Evolutionary conservation across 306 rosid species (phyloP).

Genomic region (Acacia crassicarpa): DNA sequence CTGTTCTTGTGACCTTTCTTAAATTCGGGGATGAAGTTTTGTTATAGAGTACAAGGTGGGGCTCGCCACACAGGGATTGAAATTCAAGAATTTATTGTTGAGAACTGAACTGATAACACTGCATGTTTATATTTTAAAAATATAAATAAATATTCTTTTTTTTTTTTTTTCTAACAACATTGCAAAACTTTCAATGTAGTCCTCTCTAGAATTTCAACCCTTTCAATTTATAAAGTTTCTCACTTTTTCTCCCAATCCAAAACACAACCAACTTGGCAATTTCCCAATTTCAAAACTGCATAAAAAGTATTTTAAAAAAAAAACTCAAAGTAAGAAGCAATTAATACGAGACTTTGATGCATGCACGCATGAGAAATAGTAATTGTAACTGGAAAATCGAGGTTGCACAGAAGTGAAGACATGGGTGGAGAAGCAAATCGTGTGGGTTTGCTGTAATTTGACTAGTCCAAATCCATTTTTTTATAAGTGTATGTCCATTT

Average conservation of each 20-base stretch:
- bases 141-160: background rate
- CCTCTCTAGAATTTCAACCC: background rate
- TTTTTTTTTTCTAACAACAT: background rate
- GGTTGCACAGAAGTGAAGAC: background rate
- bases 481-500: no score
- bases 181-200: background rate
- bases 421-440: no score
- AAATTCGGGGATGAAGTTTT: constrained; percentile 74
- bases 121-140: background rate
- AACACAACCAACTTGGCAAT: background rate
- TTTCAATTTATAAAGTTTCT: background rate
- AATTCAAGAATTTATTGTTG: constrained; percentile 89
- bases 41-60: constrained; percentile 79
- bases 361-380: background rate
- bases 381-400: background rate
- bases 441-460: no score
- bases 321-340: no score
- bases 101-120: constrained; percentile 49
- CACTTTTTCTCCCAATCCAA: background rate
- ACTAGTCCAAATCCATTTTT: no score
- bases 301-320: no score
- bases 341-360: background rate
- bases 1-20: constrained; percentile 74
- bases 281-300: background rate
- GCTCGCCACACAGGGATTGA: constrained; percentile 92